phyloP scores from a whole-genome alignment of 306 rosid genomes.

The Trichosanthes truncata region DNA sequence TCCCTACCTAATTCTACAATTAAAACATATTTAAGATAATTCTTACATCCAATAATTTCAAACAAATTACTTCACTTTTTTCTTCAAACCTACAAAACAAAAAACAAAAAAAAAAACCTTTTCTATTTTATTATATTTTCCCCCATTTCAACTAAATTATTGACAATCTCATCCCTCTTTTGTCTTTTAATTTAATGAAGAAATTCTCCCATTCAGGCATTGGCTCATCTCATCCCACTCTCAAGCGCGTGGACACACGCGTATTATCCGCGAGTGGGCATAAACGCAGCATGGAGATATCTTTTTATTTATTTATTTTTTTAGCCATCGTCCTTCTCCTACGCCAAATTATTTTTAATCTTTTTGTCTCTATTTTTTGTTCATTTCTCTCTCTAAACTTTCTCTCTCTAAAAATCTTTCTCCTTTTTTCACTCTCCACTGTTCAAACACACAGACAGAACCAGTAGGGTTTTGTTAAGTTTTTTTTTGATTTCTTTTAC shows the following conservation, averaged over 20 bases:
- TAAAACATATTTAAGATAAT: neutral
- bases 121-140: neutral
- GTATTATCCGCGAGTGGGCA: neutral
- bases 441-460: slow-evolving; percentile 13
- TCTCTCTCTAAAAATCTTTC: slow-evolving; percentile 9
- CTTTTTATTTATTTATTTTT: neutral
- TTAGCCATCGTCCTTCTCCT: neutral
- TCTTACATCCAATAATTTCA: neutral
- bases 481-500: neutral
- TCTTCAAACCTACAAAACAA: neutral
- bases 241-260: neutral
- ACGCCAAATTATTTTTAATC: neutral
- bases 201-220: neutral
- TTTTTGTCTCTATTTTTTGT: neutral
- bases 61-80: neutral
- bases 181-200: neutral
- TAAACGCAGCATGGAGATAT: neutral
- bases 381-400: neutral
- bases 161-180: neutral
- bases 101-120: neutral
- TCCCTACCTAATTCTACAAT: neutral
- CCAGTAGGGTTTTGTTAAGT: slow-evolving; percentile 38
- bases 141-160: neutral
- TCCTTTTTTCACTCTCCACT: slow-evolving; percentile 18
- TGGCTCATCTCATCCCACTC: neutral